phyloP scores from a whole-genome alignment of 2,329 filamentous ascomycete species.

The Arthrocladium fulminans region DNA sequence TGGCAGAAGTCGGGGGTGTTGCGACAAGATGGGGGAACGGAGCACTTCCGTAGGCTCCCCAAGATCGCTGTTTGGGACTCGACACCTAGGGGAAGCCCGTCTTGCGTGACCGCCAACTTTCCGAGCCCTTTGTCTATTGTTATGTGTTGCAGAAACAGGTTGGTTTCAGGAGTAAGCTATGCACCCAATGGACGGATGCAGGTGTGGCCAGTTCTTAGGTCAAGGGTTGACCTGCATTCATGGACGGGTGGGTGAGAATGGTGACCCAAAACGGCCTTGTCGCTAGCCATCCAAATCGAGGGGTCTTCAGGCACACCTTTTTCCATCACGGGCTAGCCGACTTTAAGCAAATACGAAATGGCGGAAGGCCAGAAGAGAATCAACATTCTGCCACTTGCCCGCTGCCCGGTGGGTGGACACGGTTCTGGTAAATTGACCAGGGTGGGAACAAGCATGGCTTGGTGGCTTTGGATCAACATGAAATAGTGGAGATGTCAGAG shows the following conservation, averaged over 20 bases:
- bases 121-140: not conserved
- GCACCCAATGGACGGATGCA: not conserved
- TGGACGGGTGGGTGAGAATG: not conserved
- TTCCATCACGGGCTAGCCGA: not conserved
- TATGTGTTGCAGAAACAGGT: not conserved
- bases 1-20: not conserved
- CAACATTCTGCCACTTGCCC: not conserved
- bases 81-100: too few species aligned
- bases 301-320: not conserved
- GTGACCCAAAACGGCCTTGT: not conserved
- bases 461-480: not conserved
- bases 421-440: not conserved
- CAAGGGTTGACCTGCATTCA: not conserved
- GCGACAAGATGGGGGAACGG: conserved; percentile 1
- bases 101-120: not conserved
- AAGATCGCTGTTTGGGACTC: not conserved
- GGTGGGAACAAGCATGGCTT: not conserved
- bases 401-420: not conserved
- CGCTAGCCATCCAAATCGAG: not conserved
- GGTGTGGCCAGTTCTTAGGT: not conserved
- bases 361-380: not conserved
- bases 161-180: conserved; percentile 3
- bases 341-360: not conserved
- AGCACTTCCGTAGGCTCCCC: not conserved
- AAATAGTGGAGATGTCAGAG: not conserved